Conservation (phyloP, 768 basidiomycete genomes). For the Calocybe gangraenosa region DNA sequence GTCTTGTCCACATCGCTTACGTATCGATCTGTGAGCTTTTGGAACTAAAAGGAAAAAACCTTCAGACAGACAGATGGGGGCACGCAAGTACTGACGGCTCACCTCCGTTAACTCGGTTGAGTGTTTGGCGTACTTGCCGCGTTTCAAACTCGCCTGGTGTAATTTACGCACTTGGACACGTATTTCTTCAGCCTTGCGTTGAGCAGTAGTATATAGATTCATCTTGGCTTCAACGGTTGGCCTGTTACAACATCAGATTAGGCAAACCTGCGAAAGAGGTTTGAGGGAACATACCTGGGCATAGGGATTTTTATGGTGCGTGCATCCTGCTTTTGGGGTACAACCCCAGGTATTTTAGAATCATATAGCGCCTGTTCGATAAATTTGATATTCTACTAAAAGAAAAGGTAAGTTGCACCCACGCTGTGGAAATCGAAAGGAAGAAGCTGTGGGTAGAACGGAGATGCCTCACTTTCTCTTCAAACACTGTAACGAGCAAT, state of each 20-base stretch:
- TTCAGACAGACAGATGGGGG: background rate
- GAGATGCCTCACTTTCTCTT: slow-evolving; percentile 61
- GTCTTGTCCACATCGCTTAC: slow-evolving; percentile 65
- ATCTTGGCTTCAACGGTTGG: slow-evolving; percentile 73
- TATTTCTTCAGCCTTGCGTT: slow-evolving; percentile 68
- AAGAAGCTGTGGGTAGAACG: background rate
- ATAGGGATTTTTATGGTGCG: slow-evolving; percentile 78
- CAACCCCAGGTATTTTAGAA: slow-evolving; percentile 68
- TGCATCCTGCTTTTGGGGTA: slow-evolving; percentile 66
- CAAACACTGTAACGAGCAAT: slow-evolving; percentile 71
- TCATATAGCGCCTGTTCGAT: slow-evolving; percentile 74
- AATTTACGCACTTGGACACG: slow-evolving; percentile 72
- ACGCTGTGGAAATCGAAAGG: background rate
- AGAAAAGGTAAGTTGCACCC: slow-evolving; percentile 15
- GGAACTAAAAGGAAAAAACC: slow-evolving; percentile 47
- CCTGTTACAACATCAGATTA: slow-evolving; percentile 31
- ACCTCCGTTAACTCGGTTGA: slow-evolving; percentile 72
- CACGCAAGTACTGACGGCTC: slow-evolving; percentile 17
- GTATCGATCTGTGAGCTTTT: slow-evolving; percentile 62
- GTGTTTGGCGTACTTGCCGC: slow-evolving; percentile 64
- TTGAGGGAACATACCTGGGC: slow-evolving; percentile 52
- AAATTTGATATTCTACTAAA: slow-evolving; percentile 66
- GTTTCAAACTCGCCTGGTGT: slow-evolving; percentile 64
- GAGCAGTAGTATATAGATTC: slow-evolving; percentile 49
- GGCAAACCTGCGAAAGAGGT: background rate